These are phyloP conservation scores for Ustilago loliicola DNA, from an alignment of 1,284 basidiomycete species.

Conservation along the genomic window DNA sequence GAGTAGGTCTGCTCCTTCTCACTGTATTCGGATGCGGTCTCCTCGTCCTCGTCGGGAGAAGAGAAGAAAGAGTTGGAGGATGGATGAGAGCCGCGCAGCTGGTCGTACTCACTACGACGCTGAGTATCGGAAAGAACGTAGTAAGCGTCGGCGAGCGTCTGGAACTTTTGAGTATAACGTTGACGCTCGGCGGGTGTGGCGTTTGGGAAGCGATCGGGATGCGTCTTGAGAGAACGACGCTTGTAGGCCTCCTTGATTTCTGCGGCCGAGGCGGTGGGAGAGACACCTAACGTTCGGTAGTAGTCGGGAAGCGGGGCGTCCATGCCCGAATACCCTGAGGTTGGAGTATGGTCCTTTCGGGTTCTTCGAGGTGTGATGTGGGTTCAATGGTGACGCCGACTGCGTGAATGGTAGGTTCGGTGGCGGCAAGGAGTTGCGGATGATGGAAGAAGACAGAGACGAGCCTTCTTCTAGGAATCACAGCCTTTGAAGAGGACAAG, in stretches of 20 bases:
- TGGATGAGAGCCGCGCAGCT: slow-evolving; percentile 36
- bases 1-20: slow-evolving; percentile 58
- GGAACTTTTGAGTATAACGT: slow-evolving; percentile 73
- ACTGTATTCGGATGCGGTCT: slow-evolving; percentile 37
- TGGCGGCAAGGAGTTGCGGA: neutral
- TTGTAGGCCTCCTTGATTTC: slow-evolving; percentile 86
- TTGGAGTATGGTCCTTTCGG: neutral
- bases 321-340: slow-evolving; percentile 25
- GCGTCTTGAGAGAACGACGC: slow-evolving; percentile 81
- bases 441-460: neutral
- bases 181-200: slow-evolving; percentile 80
- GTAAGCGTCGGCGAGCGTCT: slow-evolving; percentile 90
- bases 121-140: slow-evolving; percentile 87
- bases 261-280: slow-evolving; percentile 77
- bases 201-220: slow-evolving; percentile 88
- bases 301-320: slow-evolving; percentile 61
- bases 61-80: slow-evolving; percentile 33
- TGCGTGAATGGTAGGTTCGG: neutral
- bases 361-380: neutral
- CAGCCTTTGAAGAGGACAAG: neutral
- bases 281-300: slow-evolving; percentile 71
- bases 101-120: slow-evolving; percentile 81
- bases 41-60: slow-evolving; percentile 30
- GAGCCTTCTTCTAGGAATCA: neutral
- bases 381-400: neutral